Evolutionary conservation across 2,329 filamentous ascomycete species (phyloP).

Genomic region (Beauveria scarabaeidicola): DNA sequence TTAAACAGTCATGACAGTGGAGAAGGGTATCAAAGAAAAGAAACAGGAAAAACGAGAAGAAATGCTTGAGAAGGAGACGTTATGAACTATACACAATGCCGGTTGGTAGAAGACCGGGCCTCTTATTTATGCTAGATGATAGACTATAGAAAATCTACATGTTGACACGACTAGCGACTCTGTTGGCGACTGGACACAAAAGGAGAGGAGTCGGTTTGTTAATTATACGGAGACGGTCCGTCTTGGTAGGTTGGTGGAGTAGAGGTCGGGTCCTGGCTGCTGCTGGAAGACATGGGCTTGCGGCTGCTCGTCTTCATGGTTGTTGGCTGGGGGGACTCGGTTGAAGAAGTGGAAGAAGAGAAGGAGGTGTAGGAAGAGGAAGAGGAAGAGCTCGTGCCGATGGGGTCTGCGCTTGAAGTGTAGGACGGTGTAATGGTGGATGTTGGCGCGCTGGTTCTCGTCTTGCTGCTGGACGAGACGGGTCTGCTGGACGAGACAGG

Average conservation of each 20-base stretch:
- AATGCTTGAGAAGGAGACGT: not conserved
- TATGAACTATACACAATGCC: not conserved
- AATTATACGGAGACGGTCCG: not conserved
- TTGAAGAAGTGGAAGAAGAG: not conserved
- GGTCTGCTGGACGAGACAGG: not conserved
- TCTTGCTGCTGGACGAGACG: not conserved
- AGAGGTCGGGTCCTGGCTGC: not conserved
- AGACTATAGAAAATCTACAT: constrained; percentile 11
- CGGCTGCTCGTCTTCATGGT: constrained; percentile 5
- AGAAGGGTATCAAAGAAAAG: not conserved
- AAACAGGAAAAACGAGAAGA: not conserved
- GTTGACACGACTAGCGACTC: not conserved
- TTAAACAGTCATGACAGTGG: constrained; percentile 12
- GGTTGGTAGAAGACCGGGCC: not conserved
- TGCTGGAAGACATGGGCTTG: not conserved
- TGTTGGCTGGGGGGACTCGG: not conserved
- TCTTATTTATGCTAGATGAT: constrained; percentile 8
- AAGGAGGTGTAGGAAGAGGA: not conserved
- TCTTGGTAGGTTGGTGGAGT: not conserved
- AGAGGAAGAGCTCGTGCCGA: not conserved
- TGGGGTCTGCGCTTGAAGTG: not conserved
- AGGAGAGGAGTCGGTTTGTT: not conserved
- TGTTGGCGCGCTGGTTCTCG: not conserved
- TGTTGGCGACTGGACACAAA: not conserved
- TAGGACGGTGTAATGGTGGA: not conserved